Percentiles rank a stretch among this genome's conserved stretches.
phyloP scores from a whole-genome alignment of 139 green algal species.

The Chara braunii region DNA sequence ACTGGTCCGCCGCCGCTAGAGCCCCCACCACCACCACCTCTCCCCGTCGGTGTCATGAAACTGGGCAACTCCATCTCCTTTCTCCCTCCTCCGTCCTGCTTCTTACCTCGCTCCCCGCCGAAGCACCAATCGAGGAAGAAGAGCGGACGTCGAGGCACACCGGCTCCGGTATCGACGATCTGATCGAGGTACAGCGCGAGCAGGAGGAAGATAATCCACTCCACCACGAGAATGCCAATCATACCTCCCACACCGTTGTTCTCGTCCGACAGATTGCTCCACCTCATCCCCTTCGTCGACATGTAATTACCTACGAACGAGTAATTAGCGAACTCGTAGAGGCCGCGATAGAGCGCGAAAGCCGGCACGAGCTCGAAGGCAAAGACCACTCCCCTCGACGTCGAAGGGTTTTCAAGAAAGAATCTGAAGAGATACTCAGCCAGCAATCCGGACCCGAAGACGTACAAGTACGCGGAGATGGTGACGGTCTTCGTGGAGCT shows the following conservation, averaged over 20 bases:
- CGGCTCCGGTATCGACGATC: constrained; percentile 60
- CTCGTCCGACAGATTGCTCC: constrained; percentile 51
- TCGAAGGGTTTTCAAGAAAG: constrained; percentile 44
- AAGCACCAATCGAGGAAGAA: constrained; percentile 85
- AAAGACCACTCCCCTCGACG: too few relatives aligned
- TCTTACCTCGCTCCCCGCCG: too few relatives aligned
- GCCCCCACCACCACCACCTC: too few relatives aligned
- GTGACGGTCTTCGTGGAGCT: constrained; percentile 13
- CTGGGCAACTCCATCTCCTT: too few relatives aligned
- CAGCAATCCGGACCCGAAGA: constrained; percentile 33
- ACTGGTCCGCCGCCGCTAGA: too few relatives aligned
- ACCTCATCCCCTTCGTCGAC: constrained; percentile 67
- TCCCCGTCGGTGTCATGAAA: too few relatives aligned
- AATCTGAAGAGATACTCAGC: constrained; percentile 44
- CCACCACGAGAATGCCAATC: constrained; percentile 64
- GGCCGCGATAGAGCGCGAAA: constrained; percentile 71
- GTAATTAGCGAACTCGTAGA: constrained; percentile 67
- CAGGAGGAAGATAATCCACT: constrained; percentile 65
- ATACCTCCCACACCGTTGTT: constrained; percentile 58
- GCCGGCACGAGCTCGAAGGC: constrained; percentile 68
- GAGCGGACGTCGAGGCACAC: constrained; percentile 69
- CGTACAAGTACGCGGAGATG: constrained; percentile 32
- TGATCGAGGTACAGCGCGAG: constrained; percentile 37
- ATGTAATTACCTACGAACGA: constrained; percentile 36
- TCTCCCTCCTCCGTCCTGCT: too few relatives aligned